Evolutionary conservation across 1,284 basidiomycete species (phyloP), one percentile per base, ranked within the genome.

Genomic region (Moesziomyces parantarcticus): DNA sequence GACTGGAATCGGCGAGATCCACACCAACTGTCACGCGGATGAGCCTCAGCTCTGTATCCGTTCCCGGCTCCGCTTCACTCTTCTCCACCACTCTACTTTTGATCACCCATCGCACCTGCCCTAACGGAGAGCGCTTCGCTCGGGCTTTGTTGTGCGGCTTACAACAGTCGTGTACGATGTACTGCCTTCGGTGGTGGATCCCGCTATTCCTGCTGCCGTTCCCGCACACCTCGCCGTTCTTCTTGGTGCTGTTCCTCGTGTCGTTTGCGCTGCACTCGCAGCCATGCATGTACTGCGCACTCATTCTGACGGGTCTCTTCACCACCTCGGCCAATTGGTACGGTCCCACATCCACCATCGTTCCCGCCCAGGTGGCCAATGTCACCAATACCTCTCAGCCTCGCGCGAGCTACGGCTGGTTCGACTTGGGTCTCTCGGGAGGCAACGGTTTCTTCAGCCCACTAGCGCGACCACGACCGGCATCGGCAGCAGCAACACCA

Each of bases 131-230:
- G n/a, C 42, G 39, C 16, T 26, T 20, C 29, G 4, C 26, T 25
- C 16, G 44, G 26, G 11, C 13, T 9, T n/a, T 16, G 5, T 7
- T 6, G 36, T 25, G 18, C 22, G 29, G 29, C 29, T 11, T 1
- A 34, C 22, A 4, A 1, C 13, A 10, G 2, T 22, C 23, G 14
- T 0, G 7, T 2, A 56, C 48, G 16, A 79, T 79, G 77, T 79
- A 77, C 56, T 79, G 77, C 53, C 52, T 79, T 11, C 77, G 79
- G 40, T 81, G 77, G 79, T 81, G 79, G 79, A 74, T 81, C 18
- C 77, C 77, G 5, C 60, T 81, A 18, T 81, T 81, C 49, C 54
- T 81, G 9, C 57, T 81, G 42, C 77, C 77, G 20, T 75, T 79
- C 32, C 79, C 79, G n/a, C 71, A 72, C 44, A 64, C 77, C 1